Evolutionary conservation across 345 rosid genomes (phyloP), one percentile per base, ranked within the genome.

Genomic region (Eucalyptus coolabah): DNA sequence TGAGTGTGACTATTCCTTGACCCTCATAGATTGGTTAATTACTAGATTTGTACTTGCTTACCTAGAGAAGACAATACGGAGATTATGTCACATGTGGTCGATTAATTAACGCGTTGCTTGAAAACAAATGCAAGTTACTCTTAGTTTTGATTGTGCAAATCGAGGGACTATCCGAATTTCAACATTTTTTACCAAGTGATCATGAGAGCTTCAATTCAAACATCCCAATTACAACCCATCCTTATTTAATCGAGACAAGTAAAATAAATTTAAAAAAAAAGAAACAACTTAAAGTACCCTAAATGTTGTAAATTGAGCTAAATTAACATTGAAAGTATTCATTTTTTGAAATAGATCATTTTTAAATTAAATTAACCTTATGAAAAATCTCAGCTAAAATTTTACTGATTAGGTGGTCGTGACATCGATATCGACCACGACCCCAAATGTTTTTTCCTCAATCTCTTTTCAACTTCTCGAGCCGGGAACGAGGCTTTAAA

Each of bases 321-420:
- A 60, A 60, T 28, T 12, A 63, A 63, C 18, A n/a, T 21, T 6
- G 3, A 34, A 4, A 69, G 12, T 69, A 17, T 18, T 8, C 24
- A 8, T 17, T 63, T 30, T 63, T 63, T 4, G 17, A 63, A 63
- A 37, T 9, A 2, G 12, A 16, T 32, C 6, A 3, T 53, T 6
- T 12, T 13, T 6, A 12, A 16, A 15, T 4, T 4, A 28, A 0
- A 28, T 2, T 63, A 13, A 63, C 69, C 18, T 30, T 30, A 30
- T 30, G 7, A 7, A 3, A 63, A 63, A 30, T 30, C 69, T 30
- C 34, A 14, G 4, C 18, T 4, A 14, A 63, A 3, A 12, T 6
- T 30, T 30, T 9, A 53, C 24, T 10, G 2, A 13, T 63, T 8
- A 13, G 3, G 17, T 1, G 3, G 5, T 14, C 9, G 5, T 2